A percentile compares a stretch with the other conserved stretches of the same genome.
Conservation (phyloP, 2,329 filamentous ascomycete genomes). For the Colletotrichum navitas region DNA sequence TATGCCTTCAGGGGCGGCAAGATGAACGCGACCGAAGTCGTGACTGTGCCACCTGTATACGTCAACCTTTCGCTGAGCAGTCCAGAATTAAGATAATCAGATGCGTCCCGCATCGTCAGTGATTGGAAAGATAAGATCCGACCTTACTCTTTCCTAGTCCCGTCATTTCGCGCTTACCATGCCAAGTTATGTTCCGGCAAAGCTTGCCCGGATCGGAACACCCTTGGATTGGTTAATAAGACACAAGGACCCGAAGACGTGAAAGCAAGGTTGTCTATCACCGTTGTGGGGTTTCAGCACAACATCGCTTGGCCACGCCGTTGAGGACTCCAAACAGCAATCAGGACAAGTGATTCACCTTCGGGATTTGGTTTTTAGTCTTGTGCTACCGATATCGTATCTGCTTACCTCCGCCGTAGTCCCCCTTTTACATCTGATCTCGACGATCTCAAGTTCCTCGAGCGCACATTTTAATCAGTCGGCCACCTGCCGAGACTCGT, state of each 20-base stretch:
- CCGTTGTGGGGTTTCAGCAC: conserved; percentile 10
- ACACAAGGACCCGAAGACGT: not conserved
- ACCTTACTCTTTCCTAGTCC: not conserved
- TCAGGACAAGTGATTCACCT: not conserved
- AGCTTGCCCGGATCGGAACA: too few species aligned
- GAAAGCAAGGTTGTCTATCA: conserved; percentile 12
- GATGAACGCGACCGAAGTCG: conserved; percentile 61
- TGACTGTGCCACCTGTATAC: conserved; percentile 52
- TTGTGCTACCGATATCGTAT: not conserved
- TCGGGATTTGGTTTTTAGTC: too few species aligned
- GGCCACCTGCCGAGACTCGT: not conserved
- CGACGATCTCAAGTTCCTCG: not conserved
- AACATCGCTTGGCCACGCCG: not conserved
- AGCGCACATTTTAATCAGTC: not conserved
- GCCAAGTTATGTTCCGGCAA: not conserved
- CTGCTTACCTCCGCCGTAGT: too few species aligned
- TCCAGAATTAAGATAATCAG: conserved; percentile 2
- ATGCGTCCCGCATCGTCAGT: not conserved
- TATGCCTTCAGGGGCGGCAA: conserved; percentile 62
- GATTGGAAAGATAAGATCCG: not conserved
- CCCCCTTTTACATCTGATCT: not conserved
- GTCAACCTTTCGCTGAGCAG: conserved; percentile 8
- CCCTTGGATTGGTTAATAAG: not conserved
- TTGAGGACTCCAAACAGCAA: not conserved
- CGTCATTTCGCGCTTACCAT: not conserved